These are phyloP conservation scores for Fraxinus pennsylvanica DNA, from an alignment of 257 asterid genomes.

Conservation along the genomic window DNA sequence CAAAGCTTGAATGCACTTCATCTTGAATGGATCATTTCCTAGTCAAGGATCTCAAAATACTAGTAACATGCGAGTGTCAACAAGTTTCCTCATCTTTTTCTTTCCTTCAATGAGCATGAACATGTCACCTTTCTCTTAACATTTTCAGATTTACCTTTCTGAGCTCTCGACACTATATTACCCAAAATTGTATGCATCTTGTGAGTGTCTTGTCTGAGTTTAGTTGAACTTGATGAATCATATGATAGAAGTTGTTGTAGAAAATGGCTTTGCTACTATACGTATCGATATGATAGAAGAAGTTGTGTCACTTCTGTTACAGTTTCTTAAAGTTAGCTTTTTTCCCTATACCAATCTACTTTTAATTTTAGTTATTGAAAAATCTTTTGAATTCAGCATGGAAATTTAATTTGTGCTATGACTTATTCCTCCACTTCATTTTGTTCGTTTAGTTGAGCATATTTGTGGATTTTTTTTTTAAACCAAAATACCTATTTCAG, in stretches of 20 bases:
- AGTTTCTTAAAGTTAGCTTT: not conserved
- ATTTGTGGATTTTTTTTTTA: not conserved
- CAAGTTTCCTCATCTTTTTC: not conserved
- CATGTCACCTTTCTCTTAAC: not conserved
- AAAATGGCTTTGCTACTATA: not conserved
- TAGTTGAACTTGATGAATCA: not conserved
- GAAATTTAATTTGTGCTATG: not conserved
- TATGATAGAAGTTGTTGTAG: not conserved
- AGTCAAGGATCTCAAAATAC: not conserved
- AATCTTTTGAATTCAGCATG: not conserved
- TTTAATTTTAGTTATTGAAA: not conserved
- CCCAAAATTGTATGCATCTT: not conserved
- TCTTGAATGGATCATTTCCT: not conserved
- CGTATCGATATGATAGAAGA: too few relatives aligned
- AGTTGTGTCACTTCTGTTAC: not conserved
- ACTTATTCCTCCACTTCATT: not conserved
- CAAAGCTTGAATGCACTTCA: not conserved
- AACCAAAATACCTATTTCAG: constrained; percentile 30
- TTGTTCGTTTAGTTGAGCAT: not conserved
- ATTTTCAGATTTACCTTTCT: not conserved
- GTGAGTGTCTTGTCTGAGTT: not conserved
- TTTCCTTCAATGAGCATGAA: not conserved
- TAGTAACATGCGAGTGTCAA: not conserved
- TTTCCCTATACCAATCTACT: not conserved
- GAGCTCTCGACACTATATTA: not conserved